Base-by-base conservation (phyloP, 2,329 filamentous ascomycete species). In the Cladorrhinum sp. region DNA sequence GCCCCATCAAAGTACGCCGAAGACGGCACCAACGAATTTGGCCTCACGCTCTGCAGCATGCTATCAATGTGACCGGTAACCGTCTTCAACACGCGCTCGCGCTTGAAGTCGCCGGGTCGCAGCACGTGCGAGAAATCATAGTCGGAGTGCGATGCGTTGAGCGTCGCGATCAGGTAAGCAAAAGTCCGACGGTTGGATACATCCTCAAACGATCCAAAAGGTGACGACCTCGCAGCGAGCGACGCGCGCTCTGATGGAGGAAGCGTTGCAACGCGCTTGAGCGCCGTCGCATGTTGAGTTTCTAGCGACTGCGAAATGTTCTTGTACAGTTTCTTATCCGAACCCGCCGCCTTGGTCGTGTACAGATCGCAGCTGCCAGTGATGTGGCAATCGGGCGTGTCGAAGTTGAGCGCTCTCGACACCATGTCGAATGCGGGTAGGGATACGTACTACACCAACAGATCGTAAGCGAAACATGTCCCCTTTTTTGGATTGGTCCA, bases 91-190 rank as follows among this genome's bases (percentile, higher is more conserved):
- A 87, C 91, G 62, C 88, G 84, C 78, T 97, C 93, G 65, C 90
- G 88, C 68, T 88, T 89, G 74, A 99, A 99, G 73, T 99, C 95
- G 36, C 88, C 85, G 0, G 95, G 93, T 39, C 93, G 88, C 61
- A 98, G 80, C 33, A 95, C 88, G 71, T 96, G 90, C 1, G 92
- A 96, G 76, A 99, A 99, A 75, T 99, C 95, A 75, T 99, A 98
- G 76, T 99, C 91, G 1, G 91, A 87, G 76, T 99, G 94, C 61
- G 91, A 96, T 4, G 95, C 95, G 72, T 99, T 99, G 36, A 99
- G 81, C 0, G 94, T 98, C 39, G 95, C 95, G 68, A 99, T 98
- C 56, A 99, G 79, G 74, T 98, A 98, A 50, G 95, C 93, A 75
- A 96, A 98, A 0, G 91, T 96, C 67, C 94, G 87, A 39, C 95